phyloP scores from a whole-genome alignment of 257 asterid species.

The Misopates orontium region DNA sequence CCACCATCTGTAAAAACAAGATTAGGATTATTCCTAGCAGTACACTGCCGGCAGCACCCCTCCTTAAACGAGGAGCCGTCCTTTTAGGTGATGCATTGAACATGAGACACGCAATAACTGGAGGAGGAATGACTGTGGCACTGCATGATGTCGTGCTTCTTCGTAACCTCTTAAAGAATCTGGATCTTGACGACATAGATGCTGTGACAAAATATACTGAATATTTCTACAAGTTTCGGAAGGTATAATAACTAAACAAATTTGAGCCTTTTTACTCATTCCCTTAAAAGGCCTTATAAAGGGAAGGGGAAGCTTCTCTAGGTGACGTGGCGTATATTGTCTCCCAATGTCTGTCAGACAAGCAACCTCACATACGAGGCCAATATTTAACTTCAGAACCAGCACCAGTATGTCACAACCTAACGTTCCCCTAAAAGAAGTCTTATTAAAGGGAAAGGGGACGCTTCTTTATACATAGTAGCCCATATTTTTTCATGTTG shows the following conservation, averaged over 20 bases:
- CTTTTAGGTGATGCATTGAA: constrained; percentile 73
- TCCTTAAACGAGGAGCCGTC: constrained; percentile 63
- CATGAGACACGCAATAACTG: constrained; percentile 74
- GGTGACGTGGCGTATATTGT: too few relatives aligned
- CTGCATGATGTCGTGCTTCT: constrained; percentile 62
- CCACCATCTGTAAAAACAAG: constrained; percentile 54
- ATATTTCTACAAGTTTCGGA: constrained; percentile 32
- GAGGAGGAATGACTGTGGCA: constrained; percentile 78
- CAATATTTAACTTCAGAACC: too few relatives aligned
- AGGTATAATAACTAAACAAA: constrained; percentile 22
- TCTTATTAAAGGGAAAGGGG: too few relatives aligned
- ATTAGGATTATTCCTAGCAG: constrained; percentile 66
- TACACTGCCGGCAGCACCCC: constrained; percentile 74
- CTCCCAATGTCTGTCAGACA: too few relatives aligned
- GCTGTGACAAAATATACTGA: constrained; percentile 19
- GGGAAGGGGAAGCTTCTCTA: too few relatives aligned
- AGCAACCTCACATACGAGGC: too few relatives aligned
- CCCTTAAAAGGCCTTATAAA: too few relatives aligned
- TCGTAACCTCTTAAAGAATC: constrained; percentile 40
- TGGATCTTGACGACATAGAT: constrained; percentile 27
- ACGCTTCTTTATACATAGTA: too few relatives aligned
- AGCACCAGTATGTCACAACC: too few relatives aligned
- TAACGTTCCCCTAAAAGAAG: too few relatives aligned
- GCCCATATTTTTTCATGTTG: too few relatives aligned
- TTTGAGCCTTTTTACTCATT: too few relatives aligned